A percentile compares a stretch with the other conserved stretches of the same genome.
phyloP scores from a whole-genome alignment of 108 stramenopile species.

The Cylindrotheca fusiformis region DNA sequence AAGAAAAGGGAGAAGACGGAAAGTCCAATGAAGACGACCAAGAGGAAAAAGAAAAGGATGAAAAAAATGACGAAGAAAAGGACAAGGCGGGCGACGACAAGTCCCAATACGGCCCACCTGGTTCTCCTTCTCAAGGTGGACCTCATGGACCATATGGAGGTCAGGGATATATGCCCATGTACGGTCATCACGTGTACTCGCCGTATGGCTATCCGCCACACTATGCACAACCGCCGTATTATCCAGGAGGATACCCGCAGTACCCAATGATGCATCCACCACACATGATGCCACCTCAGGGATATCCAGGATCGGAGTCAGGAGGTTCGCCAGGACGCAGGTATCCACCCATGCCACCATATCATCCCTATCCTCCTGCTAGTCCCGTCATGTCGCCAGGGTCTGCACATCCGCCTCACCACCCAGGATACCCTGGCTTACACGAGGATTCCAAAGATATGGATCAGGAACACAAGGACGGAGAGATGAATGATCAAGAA shows the following conservation, averaged over 20 bases:
- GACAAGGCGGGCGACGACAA: slow-evolving; percentile 3
- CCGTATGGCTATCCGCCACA: slow-evolving; percentile 16
- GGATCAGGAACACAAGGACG: neutral
- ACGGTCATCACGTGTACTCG: slow-evolving; percentile 20
- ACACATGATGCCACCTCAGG: slow-evolving; percentile 4
- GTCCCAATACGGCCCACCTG: neutral
- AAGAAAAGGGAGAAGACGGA: neutral
- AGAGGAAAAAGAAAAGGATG: neutral
- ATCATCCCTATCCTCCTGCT: slow-evolving; percentile 9
- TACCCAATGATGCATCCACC: slow-evolving; percentile 2
- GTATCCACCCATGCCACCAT: neutral
- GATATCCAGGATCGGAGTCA: neutral
- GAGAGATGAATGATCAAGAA: neutral
- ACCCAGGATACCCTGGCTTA: too few relatives aligned
- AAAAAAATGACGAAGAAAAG: neutral
- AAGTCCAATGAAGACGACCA: neutral
- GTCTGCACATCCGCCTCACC: too few relatives aligned
- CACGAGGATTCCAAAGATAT: neutral
- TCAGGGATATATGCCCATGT: slow-evolving; percentile 9
- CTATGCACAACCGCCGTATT: slow-evolving; percentile 1
- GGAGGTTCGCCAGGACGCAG: neutral
- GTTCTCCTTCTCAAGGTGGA: neutral
- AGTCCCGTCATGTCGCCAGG: slow-evolving; percentile 8
- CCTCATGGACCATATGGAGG: neutral
- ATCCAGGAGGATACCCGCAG: too few relatives aligned